phyloP scores from a whole-genome alignment of 139 green algal species.

The Tetraselmis striata region DNA sequence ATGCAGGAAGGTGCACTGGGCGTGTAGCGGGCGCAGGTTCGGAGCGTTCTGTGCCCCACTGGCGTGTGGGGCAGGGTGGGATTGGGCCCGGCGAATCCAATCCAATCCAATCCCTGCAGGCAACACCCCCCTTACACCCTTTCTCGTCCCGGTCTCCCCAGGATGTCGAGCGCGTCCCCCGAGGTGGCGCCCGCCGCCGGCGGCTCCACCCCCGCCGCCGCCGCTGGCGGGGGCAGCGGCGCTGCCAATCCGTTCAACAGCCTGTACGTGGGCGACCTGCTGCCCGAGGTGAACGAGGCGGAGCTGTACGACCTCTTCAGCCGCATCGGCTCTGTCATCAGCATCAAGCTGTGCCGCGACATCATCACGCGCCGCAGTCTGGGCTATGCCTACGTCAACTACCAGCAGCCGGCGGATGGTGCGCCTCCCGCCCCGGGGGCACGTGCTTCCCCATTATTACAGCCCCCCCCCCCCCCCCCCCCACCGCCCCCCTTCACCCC shows the following conservation, averaged over 20 bases:
- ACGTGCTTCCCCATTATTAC: background rate
- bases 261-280: conserved; percentile 51
- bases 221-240: background rate
- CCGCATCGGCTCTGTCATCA: conserved; percentile 44
- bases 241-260: background rate
- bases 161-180: background rate
- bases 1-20: too few relatives aligned
- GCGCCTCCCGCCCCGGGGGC: background rate
- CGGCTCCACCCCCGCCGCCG: background rate
- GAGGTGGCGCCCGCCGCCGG: background rate
- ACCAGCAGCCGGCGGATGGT: conserved; percentile 34
- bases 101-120: too few relatives aligned
- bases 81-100: too few relatives aligned
- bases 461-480: background rate
- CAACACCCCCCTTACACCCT: too few relatives aligned
- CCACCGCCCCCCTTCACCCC: background rate
- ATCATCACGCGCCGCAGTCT: conserved; percentile 41
- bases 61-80: too few relatives aligned
- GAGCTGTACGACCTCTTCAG: conserved; percentile 48
- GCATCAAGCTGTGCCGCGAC: conserved; percentile 51
- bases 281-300: conserved; percentile 36
- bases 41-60: too few relatives aligned
- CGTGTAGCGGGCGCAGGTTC: too few relatives aligned
- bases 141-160: too few relatives aligned
- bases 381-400: conserved; percentile 55